Conservation (phyloP, 1,139 yeast genomes). For the Suhomyces terraborum region DNA sequence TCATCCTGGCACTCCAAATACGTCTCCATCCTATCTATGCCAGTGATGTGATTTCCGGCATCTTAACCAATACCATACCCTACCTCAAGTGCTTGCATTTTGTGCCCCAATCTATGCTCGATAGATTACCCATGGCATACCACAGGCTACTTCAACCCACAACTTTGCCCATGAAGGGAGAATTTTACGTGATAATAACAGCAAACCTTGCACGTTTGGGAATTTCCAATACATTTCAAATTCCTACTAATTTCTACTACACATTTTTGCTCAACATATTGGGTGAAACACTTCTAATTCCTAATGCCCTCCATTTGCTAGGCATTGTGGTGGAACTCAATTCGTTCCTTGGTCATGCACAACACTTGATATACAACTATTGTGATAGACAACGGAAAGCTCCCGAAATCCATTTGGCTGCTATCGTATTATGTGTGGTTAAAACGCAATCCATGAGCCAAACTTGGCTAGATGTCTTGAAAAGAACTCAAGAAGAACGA, state of each 20-base stretch:
- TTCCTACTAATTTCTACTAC: slow-evolving; percentile 33
- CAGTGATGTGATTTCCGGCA: slow-evolving; percentile 34
- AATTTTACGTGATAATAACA: slow-evolving; percentile 24
- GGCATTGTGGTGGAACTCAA: slow-evolving; percentile 21
- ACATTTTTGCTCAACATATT: slow-evolving; percentile 36
- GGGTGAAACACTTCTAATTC: slow-evolving; percentile 30
- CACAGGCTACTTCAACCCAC: slow-evolving; percentile 31
- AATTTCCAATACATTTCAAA: slow-evolving; percentile 2
- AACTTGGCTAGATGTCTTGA: slow-evolving; percentile 28
- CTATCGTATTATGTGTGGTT: slow-evolving; percentile 28
- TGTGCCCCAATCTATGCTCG: slow-evolving; percentile 28
- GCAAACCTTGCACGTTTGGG: slow-evolving; percentile 13
- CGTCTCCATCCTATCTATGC: slow-evolving; percentile 41
- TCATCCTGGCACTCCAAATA: slow-evolving; percentile 37
- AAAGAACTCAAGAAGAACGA: slow-evolving; percentile 5
- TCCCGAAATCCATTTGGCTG: slow-evolving; percentile 36
- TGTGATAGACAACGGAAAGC: slow-evolving; percentile 9
- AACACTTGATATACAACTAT: slow-evolving; percentile 4
- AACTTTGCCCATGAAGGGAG: slow-evolving; percentile 31
- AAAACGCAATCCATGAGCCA: slow-evolving; percentile 32
- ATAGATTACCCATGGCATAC: slow-evolving; percentile 28
- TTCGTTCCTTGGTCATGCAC: slow-evolving; percentile 3
- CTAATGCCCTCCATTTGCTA: slow-evolving; percentile 36
- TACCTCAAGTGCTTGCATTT: slow-evolving; percentile 35
- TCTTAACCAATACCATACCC: slow-evolving; percentile 40